These are phyloP conservation scores for Noccaea bulbosa DNA, from an alignment of 345 rosid genomes.

Conservation along the genomic window DNA sequence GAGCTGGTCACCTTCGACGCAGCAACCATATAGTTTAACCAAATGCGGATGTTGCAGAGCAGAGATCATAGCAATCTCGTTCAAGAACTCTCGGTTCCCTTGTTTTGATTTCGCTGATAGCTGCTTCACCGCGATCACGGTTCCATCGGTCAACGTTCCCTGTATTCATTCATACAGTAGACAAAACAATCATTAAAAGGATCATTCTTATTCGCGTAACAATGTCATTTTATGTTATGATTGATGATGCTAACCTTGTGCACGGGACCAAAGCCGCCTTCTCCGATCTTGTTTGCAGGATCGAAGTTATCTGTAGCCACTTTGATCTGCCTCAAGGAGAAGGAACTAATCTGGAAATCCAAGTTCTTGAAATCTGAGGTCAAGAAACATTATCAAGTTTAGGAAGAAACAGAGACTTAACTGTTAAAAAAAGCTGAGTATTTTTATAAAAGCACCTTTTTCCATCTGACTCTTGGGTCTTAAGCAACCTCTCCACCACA, in stretches of 20 bases:
- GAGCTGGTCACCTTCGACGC: constrained; percentile 60
- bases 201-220: constrained; percentile 2
- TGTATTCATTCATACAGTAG: constrained; percentile 30
- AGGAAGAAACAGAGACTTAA: constrained; percentile 13
- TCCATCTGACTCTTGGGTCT: constrained; percentile 44
- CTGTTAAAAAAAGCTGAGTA: background rate
- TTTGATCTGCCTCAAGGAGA: constrained; percentile 57
- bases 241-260: constrained; percentile 53
- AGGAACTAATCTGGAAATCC: constrained; percentile 51
- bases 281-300: constrained; percentile 58
- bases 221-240: background rate
- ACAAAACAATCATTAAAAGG: background rate
- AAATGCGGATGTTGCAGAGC: constrained; percentile 66
- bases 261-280: constrained; percentile 79
- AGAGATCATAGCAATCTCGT: constrained; percentile 65
- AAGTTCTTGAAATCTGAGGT: constrained; percentile 49
- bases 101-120: constrained; percentile 61
- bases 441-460: constrained; percentile 38
- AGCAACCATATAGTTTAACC: constrained; percentile 60
- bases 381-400: constrained; percentile 15
- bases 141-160: constrained; percentile 59
- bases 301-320: constrained; percentile 61
- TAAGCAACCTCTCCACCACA: constrained; percentile 62
- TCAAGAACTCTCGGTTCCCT: constrained; percentile 64
- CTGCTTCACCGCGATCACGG: constrained; percentile 58